Evolutionary conservation across 106 monocot species (phyloP), one percentile per base, ranked within the genome.

Genomic region (Dendrobium huoshanense): DNA sequence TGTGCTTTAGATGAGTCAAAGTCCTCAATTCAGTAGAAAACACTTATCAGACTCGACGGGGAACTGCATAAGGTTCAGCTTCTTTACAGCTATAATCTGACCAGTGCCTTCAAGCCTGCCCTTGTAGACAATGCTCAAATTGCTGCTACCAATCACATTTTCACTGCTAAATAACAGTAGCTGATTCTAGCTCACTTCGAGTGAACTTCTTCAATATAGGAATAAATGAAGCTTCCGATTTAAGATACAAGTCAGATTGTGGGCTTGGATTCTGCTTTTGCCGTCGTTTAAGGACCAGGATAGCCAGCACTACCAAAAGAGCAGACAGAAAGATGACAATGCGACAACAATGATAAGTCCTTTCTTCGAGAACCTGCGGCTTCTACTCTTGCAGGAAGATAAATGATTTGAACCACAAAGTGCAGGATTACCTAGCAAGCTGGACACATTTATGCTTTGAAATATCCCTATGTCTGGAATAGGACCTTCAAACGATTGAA

Each of bases 71-170:
- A 90, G 73, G 82, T 94, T 92, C 29, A 96, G 83, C 55, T 75
- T 88, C 83, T 96, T 96, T 67, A 96, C 79, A 22, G 92, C 96
- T n/a, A 91, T 51, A 56, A 88, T 0, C 79, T 77, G 80, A 27
- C 78, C 88, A 13, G 83, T 81, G 24, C 65, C 84, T 73, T 77
- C 88, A 42, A 90, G 56, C 41, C 73, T 85, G 11, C 88, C 96
- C 84, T 87, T 90, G 79, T 90, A 96, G 18, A 96, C 96, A 20
- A 84, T 94, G 83, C 96, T 97, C 86, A 94, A 47, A 79, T 61
- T 87, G 83, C 96, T 94, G 7, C 83, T 64, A 72, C 96, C 96
- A 48, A 97, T 85, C 79, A 97, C 83, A 74, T 88, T 94, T 42
- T 82, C 84, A 80, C 86, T 80, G 41, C 84, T 87, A 77, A 92